These are phyloP conservation scores for Pythium utonaiense DNA, from an alignment of 352 stramenopile species.

Conservation along the genomic window DNA sequence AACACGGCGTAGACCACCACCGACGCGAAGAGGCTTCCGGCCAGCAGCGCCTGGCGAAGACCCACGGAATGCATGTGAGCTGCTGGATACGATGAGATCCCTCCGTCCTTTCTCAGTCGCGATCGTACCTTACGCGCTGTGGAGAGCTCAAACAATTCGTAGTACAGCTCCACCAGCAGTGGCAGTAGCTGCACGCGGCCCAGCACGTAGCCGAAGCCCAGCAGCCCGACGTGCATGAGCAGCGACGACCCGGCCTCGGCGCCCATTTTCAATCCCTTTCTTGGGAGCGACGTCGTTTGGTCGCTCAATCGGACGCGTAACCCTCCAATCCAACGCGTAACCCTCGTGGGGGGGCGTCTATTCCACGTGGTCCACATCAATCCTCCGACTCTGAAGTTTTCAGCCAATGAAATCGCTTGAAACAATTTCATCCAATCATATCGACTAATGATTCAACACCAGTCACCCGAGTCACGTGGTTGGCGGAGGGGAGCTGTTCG, in stretches of 20 bases:
- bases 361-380: constrained; percentile 18
- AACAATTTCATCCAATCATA: constrained; percentile 21
- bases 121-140: constrained; percentile 42
- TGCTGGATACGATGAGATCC: neutral
- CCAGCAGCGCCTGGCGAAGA: constrained; percentile 27
- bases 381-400: constrained; percentile 1
- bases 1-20: constrained; percentile 46
- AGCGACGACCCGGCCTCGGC: constrained; percentile 47
- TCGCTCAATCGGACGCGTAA: constrained; percentile 15
- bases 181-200: constrained; percentile 52
- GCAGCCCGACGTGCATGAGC: constrained; percentile 55
- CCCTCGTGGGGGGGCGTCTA: constrained; percentile 4
- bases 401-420: constrained; percentile 6
- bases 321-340: constrained; percentile 12
- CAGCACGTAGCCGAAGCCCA: constrained; percentile 62
- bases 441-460: neutral
- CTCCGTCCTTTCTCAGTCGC: neutral
- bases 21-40: constrained; percentile 34
- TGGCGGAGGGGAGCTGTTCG: constrained; percentile 9
- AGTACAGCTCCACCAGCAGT: constrained; percentile 36
- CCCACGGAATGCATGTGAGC: neutral
- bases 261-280: constrained; percentile 24
- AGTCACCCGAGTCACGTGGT: constrained; percentile 15
- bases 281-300: neutral
- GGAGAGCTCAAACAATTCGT: constrained; percentile 44